Evolutionary conservation across 805 yeast species (phyloP).

Genomic region (Saturnispora hagleri): DNA sequence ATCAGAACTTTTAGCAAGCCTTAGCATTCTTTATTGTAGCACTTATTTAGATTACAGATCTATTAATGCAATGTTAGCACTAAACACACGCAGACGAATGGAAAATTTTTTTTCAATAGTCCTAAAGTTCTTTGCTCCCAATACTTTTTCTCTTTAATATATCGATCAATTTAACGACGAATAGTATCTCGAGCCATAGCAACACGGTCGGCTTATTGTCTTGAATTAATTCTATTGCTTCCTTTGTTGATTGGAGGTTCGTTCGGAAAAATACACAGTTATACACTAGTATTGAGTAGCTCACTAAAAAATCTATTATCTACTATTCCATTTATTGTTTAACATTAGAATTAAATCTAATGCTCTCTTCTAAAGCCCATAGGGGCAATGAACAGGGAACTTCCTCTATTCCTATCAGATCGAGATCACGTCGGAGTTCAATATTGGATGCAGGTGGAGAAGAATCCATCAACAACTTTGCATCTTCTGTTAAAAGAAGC

Average conservation of each 20-base stretch:
- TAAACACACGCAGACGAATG: neutral
- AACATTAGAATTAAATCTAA: neutral
- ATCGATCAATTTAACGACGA: neutral
- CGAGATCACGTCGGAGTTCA: conserved; percentile 24
- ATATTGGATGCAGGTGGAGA: conserved; percentile 30
- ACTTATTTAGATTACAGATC: neutral
- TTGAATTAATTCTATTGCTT: neutral
- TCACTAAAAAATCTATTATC: neutral
- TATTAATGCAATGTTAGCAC: neutral
- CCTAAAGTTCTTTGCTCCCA: neutral
- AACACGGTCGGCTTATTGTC: neutral
- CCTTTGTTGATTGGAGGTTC: neutral
- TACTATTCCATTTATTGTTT: neutral
- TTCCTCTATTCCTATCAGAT: conserved; percentile 4
- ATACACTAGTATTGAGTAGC: neutral
- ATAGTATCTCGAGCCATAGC: neutral
- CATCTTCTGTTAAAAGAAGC: conserved; percentile 26
- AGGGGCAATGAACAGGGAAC: neutral
- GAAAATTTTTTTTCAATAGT: neutral
- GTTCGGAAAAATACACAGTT: neutral
- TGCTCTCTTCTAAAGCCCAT: neutral
- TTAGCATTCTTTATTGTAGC: neutral
- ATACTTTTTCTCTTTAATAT: neutral
- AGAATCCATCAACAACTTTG: conserved; percentile 30
- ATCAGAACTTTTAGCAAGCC: neutral